These are phyloP conservation scores for Lentinula sp. DNA, from an alignment of 768 basidiomycete species.

Conservation along the genomic window DNA sequence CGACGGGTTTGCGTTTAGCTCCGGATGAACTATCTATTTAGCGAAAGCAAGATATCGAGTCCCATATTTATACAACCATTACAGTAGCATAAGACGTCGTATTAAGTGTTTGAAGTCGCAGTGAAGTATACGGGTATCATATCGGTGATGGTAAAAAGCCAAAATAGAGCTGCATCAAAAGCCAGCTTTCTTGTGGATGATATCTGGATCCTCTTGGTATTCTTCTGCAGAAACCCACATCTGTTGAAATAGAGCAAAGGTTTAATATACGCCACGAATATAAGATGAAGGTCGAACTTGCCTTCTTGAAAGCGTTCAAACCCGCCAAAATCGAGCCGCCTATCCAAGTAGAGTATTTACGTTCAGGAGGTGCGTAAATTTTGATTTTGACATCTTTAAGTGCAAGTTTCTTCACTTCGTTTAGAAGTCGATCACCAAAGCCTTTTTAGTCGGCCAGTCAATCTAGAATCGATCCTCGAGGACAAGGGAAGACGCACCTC, in stretches of 20 bases:
- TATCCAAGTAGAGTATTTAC: constrained; percentile 97
- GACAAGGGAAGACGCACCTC: constrained; percentile 48
- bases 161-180: constrained; percentile 35
- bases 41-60: not conserved
- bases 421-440: constrained; percentile 92
- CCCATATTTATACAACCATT: constrained; percentile 4
- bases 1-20: not conserved
- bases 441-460: constrained; percentile 32
- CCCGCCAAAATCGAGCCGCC: constrained; percentile 97
- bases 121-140: constrained; percentile 7
- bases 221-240: constrained; percentile 99
- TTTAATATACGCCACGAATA: constrained; percentile 7
- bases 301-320: constrained; percentile 97
- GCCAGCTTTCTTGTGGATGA: constrained; percentile 93
- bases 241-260: constrained; percentile 31
- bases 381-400: constrained; percentile 97
- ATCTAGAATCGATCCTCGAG: not conserved
- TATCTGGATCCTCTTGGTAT: constrained; percentile 98
- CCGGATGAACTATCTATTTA: not conserved
- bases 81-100: constrained; percentile 1
- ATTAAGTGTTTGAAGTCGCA: not conserved
- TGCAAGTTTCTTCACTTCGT: constrained; percentile 95
- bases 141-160: not conserved
- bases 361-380: constrained; percentile 98
- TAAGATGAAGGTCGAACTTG: constrained; percentile 19